Conservation (phyloP, 2,329 filamentous ascomycete species). For the Ophiostoma ulmi region DNA sequence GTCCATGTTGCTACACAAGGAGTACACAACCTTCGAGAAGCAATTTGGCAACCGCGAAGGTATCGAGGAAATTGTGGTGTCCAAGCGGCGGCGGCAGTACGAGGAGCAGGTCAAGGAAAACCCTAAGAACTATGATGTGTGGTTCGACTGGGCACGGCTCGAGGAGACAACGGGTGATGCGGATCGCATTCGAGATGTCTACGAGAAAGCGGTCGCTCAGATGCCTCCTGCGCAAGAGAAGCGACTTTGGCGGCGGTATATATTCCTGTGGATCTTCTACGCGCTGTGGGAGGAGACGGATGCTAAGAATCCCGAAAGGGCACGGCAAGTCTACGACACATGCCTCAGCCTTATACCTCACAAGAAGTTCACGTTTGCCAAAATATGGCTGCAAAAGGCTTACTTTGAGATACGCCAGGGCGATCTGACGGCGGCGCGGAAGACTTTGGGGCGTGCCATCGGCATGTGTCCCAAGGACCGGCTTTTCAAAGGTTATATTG, state of each 20-base stretch:
- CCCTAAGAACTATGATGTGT: slow-evolving; percentile 91
- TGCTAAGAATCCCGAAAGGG: slow-evolving; percentile 69
- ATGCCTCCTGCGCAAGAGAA: slow-evolving; percentile 94
- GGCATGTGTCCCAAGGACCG: slow-evolving; percentile 96
- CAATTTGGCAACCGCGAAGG: slow-evolving; percentile 92
- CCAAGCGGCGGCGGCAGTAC: slow-evolving; percentile 87
- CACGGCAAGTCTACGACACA: slow-evolving; percentile 84
- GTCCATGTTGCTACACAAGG: slow-evolving; percentile 79
- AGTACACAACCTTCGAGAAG: slow-evolving; percentile 97
- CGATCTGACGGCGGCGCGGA: slow-evolving; percentile 73
- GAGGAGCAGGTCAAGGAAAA: slow-evolving; percentile 93
- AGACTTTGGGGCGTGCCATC: slow-evolving; percentile 82
- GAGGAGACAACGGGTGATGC: slow-evolving; percentile 81
- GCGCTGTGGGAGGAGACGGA: slow-evolving; percentile 91
- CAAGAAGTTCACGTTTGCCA: slow-evolving; percentile 95
- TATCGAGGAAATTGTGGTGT: slow-evolving; percentile 91
- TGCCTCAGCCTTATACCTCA: slow-evolving; percentile 86
- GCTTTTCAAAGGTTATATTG: slow-evolving; percentile 88
- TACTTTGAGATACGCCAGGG: slow-evolving; percentile 89
- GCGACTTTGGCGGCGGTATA: slow-evolving; percentile 93
- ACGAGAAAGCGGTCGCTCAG: slow-evolving; percentile 92
- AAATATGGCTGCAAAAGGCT: slow-evolving; percentile 89
- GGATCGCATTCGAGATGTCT: slow-evolving; percentile 83
- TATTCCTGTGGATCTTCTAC: slow-evolving; percentile 98
- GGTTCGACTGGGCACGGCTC: slow-evolving; percentile 90